Evolutionary conservation across 306 rosid genomes (phyloP), one percentile per base, ranked within the genome.

Genomic region (Acmispon strigosus): DNA sequence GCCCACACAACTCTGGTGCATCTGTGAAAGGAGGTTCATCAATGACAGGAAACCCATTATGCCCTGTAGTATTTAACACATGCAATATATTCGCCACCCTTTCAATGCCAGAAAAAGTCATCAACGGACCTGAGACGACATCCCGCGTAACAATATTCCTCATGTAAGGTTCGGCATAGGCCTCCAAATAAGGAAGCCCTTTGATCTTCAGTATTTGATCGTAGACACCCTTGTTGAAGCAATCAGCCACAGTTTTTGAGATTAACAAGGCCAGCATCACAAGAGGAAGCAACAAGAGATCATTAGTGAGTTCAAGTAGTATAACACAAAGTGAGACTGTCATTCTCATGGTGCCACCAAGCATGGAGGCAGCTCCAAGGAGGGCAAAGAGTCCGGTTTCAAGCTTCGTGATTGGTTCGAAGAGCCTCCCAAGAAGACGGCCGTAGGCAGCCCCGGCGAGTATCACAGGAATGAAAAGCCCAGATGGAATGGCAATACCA

Each of bases 301-400:
- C 96, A 83, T 87, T 94, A 41, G 98, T 94, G 75, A 94, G 98
- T 61, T 94, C 98, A 37, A 94, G 97, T 74, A 94, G 80, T 78
- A 94, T 94, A 70, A 94, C 69, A 73, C 98, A 90, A 13, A 94
- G 41, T 43, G 97, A 94, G 37, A 94, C 98, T 3, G 98, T 94
- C 98, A 94, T 94, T 77, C 98, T 89, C 98, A 94, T 94, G 62
- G 97, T 94, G 56, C 98, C 98, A 44, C 98, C 98, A 39, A 92
- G 98, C 76, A 92, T 84, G 42, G 96, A 88, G 5, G 98, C 95
- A 16, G 98, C 92, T 71, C 98, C 98, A 41, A 92, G 96, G 72
- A 92, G 89, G 49, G 98, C 87, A 65, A 85, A 92, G 72, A 92
- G 82, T 54, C 96, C 91, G 0, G 76, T 62, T 58, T 92, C 98